These are phyloP conservation scores for Cryptosporidium parvum DNA, from an alignment of 169 alveolate species.

Conservation along the genomic window DNA sequence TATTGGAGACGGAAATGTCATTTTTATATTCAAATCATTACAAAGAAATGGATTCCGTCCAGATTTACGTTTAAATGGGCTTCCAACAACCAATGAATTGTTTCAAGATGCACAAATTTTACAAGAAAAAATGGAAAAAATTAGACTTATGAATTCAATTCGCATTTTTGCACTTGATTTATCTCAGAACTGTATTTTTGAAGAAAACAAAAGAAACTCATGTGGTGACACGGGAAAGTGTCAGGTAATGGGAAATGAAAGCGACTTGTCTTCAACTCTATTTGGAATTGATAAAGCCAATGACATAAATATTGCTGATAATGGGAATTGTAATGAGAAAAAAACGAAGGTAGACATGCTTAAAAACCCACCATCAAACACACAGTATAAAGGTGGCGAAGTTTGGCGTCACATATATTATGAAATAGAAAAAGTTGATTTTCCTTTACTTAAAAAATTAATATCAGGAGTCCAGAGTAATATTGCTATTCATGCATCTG, in stretches of 20 bases:
- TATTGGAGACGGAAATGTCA: slow-evolving; percentile 9
- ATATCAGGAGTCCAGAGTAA: slow-evolving; percentile 67
- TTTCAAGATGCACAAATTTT: slow-evolving; percentile 48
- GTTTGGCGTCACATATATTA: slow-evolving; percentile 45
- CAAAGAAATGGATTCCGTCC: slow-evolving; percentile 56
- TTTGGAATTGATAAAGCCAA: slow-evolving; percentile 46
- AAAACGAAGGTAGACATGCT: slow-evolving; percentile 56
- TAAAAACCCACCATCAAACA: slow-evolving; percentile 65
- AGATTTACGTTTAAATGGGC: neutral
- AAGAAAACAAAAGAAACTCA: neutral
- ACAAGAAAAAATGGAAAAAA: slow-evolving; percentile 26
- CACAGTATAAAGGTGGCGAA: slow-evolving; percentile 56
- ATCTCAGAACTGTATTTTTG: slow-evolving; percentile 23
- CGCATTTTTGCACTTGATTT: slow-evolving; percentile 47
- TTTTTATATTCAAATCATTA: slow-evolving; percentile 29
- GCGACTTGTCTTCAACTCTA: slow-evolving; percentile 61
- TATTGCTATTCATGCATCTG: slow-evolving; percentile 72
- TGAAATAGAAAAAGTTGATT: slow-evolving; percentile 29
- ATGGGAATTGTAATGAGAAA: slow-evolving; percentile 10
- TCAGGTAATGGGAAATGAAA: slow-evolving; percentile 58
- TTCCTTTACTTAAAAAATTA: slow-evolving; percentile 23
- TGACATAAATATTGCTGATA: neutral
- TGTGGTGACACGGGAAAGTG: slow-evolving; percentile 55
- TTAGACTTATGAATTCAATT: slow-evolving; percentile 24
- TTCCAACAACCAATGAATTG: slow-evolving; percentile 56